Conservation (phyloP, 2,329 filamentous ascomycete species). For the Diaporthe sp. region DNA sequence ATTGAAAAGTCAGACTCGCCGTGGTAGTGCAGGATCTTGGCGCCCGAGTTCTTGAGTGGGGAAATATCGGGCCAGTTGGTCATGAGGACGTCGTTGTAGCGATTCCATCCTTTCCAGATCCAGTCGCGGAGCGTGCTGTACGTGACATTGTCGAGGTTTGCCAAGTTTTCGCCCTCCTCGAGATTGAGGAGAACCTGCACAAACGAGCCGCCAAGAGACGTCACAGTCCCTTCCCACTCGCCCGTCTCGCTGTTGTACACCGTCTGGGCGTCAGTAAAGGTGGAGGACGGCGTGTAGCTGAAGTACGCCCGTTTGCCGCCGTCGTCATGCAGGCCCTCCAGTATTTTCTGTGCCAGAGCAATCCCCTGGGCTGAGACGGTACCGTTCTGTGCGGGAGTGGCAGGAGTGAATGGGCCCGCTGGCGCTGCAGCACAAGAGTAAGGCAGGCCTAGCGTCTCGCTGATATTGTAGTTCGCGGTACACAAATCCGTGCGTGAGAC, state of each 20-base stretch:
- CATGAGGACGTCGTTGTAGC: slow-evolving; percentile 60
- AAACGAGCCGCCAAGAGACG: slow-evolving; percentile 32
- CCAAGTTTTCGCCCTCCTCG: slow-evolving; percentile 49
- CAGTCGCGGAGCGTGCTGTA: slow-evolving; percentile 64
- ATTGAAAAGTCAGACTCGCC: slow-evolving; percentile 64
- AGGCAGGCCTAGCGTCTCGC: slow-evolving; percentile 57
- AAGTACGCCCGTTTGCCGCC: slow-evolving; percentile 53
- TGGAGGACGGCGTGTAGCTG: slow-evolving; percentile 49
- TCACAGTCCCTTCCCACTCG: slow-evolving; percentile 43
- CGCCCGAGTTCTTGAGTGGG: slow-evolving; percentile 57
- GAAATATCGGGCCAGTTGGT: slow-evolving; percentile 61
- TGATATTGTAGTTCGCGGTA: slow-evolving; percentile 59
- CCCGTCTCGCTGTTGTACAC: slow-evolving; percentile 48
- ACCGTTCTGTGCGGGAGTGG: slow-evolving; percentile 33
- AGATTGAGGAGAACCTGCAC: slow-evolving; percentile 33
- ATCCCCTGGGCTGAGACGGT: slow-evolving; percentile 38
- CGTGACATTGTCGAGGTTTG: slow-evolving; percentile 59
- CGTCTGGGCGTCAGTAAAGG: slow-evolving; percentile 51
- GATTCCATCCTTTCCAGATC: slow-evolving; percentile 63
- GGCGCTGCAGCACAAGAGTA: slow-evolving; percentile 45
- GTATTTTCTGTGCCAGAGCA: slow-evolving; percentile 49
- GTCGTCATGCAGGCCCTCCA: slow-evolving; percentile 52
- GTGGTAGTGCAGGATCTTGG: slow-evolving; percentile 66
- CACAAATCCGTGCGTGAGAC: slow-evolving; percentile 48
- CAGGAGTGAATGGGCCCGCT: slow-evolving; percentile 35